Evolutionary conservation across 352 stramenopile genomes (phyloP).

Genomic region (Pythium monospermum): DNA sequence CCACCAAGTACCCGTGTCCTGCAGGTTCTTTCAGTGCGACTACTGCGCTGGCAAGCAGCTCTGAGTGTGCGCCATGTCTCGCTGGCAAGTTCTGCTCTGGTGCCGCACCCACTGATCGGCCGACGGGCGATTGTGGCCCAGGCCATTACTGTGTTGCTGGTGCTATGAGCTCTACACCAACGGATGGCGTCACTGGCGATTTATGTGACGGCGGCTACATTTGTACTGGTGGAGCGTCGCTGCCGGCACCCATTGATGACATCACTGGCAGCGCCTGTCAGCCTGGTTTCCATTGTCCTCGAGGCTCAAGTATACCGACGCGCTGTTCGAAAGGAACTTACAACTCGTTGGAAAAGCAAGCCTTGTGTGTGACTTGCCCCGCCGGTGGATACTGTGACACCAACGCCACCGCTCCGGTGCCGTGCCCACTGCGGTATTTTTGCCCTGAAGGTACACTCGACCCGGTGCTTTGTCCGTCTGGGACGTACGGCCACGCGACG

Average conservation of each 20-base stretch:
- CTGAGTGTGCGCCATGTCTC: slow-evolving; percentile 51
- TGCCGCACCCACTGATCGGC: slow-evolving; percentile 35
- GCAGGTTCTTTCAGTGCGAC: slow-evolving; percentile 58
- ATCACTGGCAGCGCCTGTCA: slow-evolving; percentile 50
- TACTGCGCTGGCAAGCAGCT: slow-evolving; percentile 26
- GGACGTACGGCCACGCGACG: slow-evolving; percentile 63
- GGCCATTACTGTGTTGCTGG: slow-evolving; percentile 66
- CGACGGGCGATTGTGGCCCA: slow-evolving; percentile 54
- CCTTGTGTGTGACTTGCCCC: slow-evolving; percentile 42
- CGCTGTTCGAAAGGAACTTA: slow-evolving; percentile 68
- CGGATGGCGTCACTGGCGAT: slow-evolving; percentile 39
- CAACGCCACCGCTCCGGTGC: slow-evolving; percentile 39
- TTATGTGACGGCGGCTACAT: slow-evolving; percentile 49
- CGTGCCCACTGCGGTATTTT: slow-evolving; percentile 66
- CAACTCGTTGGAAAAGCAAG: slow-evolving; percentile 48
- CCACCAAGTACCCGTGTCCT: slow-evolving; percentile 48
- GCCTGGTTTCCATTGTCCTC: slow-evolving; percentile 62
- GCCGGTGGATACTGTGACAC: slow-evolving; percentile 65
- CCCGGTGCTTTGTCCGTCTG: slow-evolving; percentile 60
- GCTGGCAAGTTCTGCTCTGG: slow-evolving; percentile 81
- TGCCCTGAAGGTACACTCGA: slow-evolving; percentile 49
- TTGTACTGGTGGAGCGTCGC: slow-evolving; percentile 55
- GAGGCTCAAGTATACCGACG: slow-evolving; percentile 41
- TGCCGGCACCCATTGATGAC: slow-evolving; percentile 45
- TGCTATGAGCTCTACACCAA: slow-evolving; percentile 30